Percentiles rank a stretch among this genome's conserved stretches.
phyloP scores from a whole-genome alignment of 2,329 filamentous ascomycete species.

The Talaromyces albobiverticillius region DNA sequence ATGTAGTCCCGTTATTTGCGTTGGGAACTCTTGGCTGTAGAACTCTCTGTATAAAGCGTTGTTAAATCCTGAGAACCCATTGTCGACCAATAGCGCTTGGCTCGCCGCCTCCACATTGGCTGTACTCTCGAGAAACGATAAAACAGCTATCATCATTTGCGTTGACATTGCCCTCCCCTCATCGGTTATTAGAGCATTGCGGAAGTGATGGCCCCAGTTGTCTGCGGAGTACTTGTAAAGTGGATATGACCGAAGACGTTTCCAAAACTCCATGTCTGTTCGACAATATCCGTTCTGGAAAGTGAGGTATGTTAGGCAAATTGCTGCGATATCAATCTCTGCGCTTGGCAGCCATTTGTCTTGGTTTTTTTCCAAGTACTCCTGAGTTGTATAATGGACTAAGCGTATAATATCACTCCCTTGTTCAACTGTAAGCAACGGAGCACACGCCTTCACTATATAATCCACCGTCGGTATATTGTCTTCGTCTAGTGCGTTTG shows the following conservation, averaged over 20 bases:
- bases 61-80: too few relatives aligned
- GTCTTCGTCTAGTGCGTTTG: conserved; percentile 17
- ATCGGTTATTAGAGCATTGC: neutral
- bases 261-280: conserved; percentile 13
- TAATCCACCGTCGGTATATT: conserved; percentile 18
- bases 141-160: neutral
- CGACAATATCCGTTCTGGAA: conserved; percentile 21
- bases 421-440: conserved; percentile 42
- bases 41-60: too few relatives aligned
- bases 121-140: neutral
- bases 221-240: conserved; percentile 23
- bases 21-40: too few relatives aligned
- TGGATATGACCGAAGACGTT: conserved; percentile 9
- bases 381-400: conserved; percentile 47
- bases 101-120: neutral
- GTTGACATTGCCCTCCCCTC: too few relatives aligned
- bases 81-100: too few relatives aligned
- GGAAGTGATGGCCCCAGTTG: conserved; percentile 22
- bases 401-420: conserved; percentile 39
- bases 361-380: conserved; percentile 39
- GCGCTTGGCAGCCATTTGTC: conserved; percentile 25
- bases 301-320: conserved; percentile 37
- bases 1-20: too few relatives aligned
- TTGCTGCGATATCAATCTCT: conserved; percentile 22
- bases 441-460: conserved; percentile 39